phyloP scores from a whole-genome alignment of 805 yeast genomes.

The Sugiyamaella qingdaonensis region DNA sequence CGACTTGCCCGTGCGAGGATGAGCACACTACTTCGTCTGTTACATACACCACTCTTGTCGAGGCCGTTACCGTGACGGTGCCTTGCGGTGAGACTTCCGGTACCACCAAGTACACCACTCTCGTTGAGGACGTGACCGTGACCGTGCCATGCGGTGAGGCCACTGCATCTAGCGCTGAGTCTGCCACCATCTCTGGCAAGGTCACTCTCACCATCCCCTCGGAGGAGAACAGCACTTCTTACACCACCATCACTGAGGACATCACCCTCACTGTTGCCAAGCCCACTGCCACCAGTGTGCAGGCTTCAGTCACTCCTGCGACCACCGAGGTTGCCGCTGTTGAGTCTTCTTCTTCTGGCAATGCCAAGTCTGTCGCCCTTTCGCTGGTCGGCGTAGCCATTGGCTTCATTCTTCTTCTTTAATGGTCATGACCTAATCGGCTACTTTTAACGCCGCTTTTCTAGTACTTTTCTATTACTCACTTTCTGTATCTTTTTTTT shows the following conservation, averaged over 20 bases:
- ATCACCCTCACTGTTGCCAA: neutral
- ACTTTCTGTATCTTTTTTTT: too few species aligned
- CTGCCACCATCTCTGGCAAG: neutral
- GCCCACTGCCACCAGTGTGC: neutral
- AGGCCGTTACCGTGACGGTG: conserved; percentile 6
- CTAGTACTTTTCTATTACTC: neutral
- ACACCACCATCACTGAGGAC: neutral
- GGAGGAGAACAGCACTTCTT: neutral
- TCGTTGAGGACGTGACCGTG: conserved; percentile 43
- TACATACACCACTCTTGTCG: conserved; percentile 4
- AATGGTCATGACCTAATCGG: too few species aligned
- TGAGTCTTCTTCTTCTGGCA: neutral
- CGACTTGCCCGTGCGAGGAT: conserved; percentile 7
- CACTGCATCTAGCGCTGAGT: neutral
- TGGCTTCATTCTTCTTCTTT: neutral
- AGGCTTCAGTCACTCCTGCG: neutral
- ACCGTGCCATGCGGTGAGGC: conserved; percentile 40
- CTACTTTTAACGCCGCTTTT: neutral
- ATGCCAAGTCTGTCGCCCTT: neutral
- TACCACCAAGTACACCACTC: conserved; percentile 1
- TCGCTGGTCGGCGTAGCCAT: neutral
- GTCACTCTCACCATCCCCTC: neutral
- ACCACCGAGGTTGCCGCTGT: neutral
- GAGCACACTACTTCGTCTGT: neutral
- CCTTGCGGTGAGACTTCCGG: conserved; percentile 2